Evolutionary conservation across 2,329 filamentous ascomycete species (phyloP).

Genomic region (Dactylellina drechsleri): DNA sequence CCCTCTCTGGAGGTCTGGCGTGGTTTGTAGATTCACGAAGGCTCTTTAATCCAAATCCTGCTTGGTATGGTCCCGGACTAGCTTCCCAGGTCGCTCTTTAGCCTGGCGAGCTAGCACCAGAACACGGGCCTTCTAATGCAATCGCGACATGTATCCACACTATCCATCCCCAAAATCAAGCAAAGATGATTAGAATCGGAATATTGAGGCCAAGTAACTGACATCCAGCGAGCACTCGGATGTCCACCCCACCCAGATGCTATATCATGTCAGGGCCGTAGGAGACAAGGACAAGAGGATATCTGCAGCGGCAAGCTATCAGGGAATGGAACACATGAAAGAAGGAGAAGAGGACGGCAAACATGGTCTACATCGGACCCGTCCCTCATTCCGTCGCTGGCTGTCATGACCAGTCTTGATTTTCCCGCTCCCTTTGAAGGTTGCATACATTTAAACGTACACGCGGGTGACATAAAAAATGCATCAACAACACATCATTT

Average conservation of each 20-base stretch:
- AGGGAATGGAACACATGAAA: conserved; percentile 8
- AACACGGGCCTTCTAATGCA: too few relatives aligned
- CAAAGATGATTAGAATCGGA: not conserved
- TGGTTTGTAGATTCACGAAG: conserved; percentile 44
- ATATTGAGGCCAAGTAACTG: conserved; percentile 4
- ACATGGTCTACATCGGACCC: not conserved
- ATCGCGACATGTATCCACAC: too few relatives aligned
- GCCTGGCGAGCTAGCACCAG: conserved; percentile 28
- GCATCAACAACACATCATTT: too few relatives aligned
- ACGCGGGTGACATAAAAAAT: too few relatives aligned
- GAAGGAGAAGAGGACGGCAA: conserved; percentile 12
- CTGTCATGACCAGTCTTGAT: not conserved
- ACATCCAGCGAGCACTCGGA: conserved; percentile 11
- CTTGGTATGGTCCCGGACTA: conserved; percentile 32
- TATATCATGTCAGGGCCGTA: conserved; percentile 15
- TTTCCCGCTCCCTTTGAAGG: not conserved
- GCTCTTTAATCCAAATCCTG: conserved; percentile 47
- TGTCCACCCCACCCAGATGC: conserved; percentile 18
- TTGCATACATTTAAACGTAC: not conserved
- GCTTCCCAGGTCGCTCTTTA: conserved; percentile 34
- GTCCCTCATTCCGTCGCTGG: conserved; percentile 28
- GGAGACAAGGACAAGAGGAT: conserved; percentile 27
- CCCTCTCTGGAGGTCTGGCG: conserved; percentile 23
- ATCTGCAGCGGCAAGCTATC: conserved; percentile 37
- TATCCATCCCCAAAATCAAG: not conserved